A percentile compares a stretch with the other conserved stretches of the same genome.
These are phyloP conservation scores for Fraxinus ornus DNA, from an alignment of 305 asterid species.

Conservation along the genomic window DNA sequence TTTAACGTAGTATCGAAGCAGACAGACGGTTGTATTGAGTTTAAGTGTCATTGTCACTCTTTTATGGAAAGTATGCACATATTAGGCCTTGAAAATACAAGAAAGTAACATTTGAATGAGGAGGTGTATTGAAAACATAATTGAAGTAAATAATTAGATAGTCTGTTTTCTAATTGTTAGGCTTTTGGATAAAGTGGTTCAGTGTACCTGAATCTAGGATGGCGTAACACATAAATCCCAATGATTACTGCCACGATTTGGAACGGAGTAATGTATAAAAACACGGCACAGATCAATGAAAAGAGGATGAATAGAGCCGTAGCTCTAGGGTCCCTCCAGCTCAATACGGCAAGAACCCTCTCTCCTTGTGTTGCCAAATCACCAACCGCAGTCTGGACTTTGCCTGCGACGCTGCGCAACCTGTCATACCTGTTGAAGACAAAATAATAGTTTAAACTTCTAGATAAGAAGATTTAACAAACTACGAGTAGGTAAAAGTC, in stretches of 20 bases:
- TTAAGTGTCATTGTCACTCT: not conserved
- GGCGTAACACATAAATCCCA: slow-evolving; percentile 76
- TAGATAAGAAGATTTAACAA: not conserved
- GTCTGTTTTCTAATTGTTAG: not conserved
- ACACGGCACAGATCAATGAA: slow-evolving; percentile 70
- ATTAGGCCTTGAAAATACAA: not conserved
- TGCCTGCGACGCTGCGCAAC: slow-evolving; percentile 76
- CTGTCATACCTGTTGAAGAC: slow-evolving; percentile 48
- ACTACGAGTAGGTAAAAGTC: not conserved
- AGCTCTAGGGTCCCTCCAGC: slow-evolving; percentile 97
- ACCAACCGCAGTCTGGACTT: slow-evolving; percentile 81
- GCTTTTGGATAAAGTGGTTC: not conserved
- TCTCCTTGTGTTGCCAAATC: slow-evolving; percentile 97
- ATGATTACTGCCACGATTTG: slow-evolving; percentile 72
- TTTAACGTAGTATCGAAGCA: not conserved
- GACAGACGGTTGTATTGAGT: not conserved
- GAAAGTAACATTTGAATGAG: not conserved
- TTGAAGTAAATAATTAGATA: not conserved
- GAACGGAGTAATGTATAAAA: slow-evolving; percentile 85
- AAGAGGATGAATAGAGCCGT: slow-evolving; percentile 71
- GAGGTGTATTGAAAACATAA: not conserved
- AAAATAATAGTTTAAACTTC: not conserved
- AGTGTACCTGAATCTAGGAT: slow-evolving; percentile 61
- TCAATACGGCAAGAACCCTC: slow-evolving; percentile 73
- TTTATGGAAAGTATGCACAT: not conserved